These are phyloP conservation scores for Aspergillus saccharolyticus DNA, from an alignment of 495 filamentous ascomycete species.

Conservation along the genomic window DNA sequence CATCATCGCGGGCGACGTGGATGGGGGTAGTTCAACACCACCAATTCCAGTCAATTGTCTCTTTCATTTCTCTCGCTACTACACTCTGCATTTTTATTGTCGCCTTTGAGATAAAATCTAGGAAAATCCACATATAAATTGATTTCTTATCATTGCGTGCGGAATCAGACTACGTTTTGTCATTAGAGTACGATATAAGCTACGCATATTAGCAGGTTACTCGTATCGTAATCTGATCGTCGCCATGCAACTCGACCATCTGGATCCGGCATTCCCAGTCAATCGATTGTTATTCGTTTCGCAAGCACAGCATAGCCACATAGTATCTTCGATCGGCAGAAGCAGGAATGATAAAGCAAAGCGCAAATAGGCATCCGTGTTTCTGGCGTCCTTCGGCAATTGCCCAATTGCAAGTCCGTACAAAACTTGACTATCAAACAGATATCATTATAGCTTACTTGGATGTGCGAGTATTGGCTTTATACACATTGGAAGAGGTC, in stretches of 20 bases:
- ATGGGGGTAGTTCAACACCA: constrained; percentile 10
- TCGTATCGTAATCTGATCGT: not conserved
- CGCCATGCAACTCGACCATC: not conserved
- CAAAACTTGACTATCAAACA: not conserved
- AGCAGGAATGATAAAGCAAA: not conserved
- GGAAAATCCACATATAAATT: not conserved
- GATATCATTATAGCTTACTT: not conserved
- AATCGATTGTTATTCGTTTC: not conserved
- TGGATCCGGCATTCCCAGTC: not conserved
- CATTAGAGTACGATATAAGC: not conserved
- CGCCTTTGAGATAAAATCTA: not conserved
- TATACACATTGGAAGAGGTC: too few relatives aligned
- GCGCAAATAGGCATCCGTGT: not conserved
- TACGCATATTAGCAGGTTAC: not conserved
- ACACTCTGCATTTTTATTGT: not conserved
- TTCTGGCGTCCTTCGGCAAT: not conserved
- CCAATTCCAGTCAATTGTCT: constrained; percentile 9
- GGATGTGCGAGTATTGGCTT: not conserved
- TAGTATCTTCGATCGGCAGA: not conserved
- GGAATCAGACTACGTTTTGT: not conserved
- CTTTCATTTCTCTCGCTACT: constrained; percentile 4
- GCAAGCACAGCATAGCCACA: not conserved
- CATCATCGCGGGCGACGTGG: constrained; percentile 11
- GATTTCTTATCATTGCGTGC: not conserved
- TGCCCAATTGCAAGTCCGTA: not conserved